Base-by-base conservation (phyloP, 495 filamentous ascomycete species). In the Aspergillus nidulans region DNA sequence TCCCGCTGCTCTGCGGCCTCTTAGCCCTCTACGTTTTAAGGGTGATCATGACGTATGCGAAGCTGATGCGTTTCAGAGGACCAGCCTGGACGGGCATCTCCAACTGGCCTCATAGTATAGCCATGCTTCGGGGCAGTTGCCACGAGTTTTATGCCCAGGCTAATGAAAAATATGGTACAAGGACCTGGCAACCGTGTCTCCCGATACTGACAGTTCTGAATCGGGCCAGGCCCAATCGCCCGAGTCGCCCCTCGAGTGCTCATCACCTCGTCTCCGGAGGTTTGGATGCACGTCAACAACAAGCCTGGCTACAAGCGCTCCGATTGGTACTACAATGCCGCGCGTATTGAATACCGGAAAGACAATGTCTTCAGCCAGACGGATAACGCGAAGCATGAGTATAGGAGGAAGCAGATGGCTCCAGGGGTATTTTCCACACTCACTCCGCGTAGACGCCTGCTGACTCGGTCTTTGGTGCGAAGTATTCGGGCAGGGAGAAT, bases 81-180 rank as follows among this genome's bases (percentile, higher is more conserved):
- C 39, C 39, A 6, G 8, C 39, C 16, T 54, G 57, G 57, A 61
- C 65, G 18, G 62, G 62, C 15, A 50, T 71, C 20, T 70, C 65
- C 23, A 63, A 64, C 55, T 53, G 65, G 43, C 65, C 60, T 49
- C 67, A 70, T 49, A 68, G 65, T 24, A 58, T 57, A 9, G 69
- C 63, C 3, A 59, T 70, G 12, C 55, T 70, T 20, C 48, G 62
- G 15, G 53, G 59, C 3, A 61, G 59, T 51, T 63, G 63, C 38
- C 62, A 72, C 49, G 51, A 47, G 50, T 66, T 55, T 49, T 72
- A 72, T 42, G 64, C 61, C 6, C 58, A 69, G 24, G 51, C 62
- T 28, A 69, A 52, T 41, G 56, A 70, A 47, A 66, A 70, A 66
- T 53, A 69, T 55, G 69, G 69, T 69, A 54, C 44, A 56, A 49